Base-by-base conservation (phyloP, 495 filamentous ascomycete genomes). In the Hypoxylon crocopeplum region DNA sequence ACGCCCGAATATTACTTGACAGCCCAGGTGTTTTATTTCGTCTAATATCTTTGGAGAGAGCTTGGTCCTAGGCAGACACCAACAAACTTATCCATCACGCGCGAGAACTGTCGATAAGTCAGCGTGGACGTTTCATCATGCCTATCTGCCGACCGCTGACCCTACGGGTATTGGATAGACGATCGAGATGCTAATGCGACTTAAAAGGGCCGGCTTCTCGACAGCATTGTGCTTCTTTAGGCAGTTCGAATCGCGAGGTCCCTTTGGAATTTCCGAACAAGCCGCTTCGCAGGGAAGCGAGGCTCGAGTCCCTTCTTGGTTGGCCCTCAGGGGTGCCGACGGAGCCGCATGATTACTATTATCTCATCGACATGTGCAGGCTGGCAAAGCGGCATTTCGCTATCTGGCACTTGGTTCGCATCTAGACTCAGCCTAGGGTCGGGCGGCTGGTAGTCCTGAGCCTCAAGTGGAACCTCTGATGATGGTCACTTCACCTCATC, bases 91-190 rank as follows among this genome's bases (percentile, higher is more conserved):
- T 11, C 38, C 27, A 50, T 42, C 54, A 54, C 54, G 60, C 49
- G 54, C 30, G 21, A 54, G 44, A 64, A 48, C 58, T 64, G 44
- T 19, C 36, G 48, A 57, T 29, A 57, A 36, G 33, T 37, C 32
- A 50, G 41, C 32, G 20, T 40, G 11, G 24, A n/a, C 39, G 42
- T 60, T 48, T 42, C 38, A 46, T 25, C 47, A 41, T 32, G 12
- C 17, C 25, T 39, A 40, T 48, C 32, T 36, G 15, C 46, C 39
- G 47, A 51, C n/a, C 25, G 20, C 44, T 22, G 30, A 51, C 27
- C 16, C 12, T 30, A 16, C 19, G n/a, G n/a, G n/a, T n/a, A 33
- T 17, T 32, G 27, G 33, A 24, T n/a, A 16, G 47, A 15, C 33
- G 48, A 52, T 51, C 47, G 33, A 24, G 38, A 49, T 7, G 33